Evolutionary conservation across 2,329 filamentous ascomycete genomes (phyloP).

Genomic region (Fusarium verticillioides): DNA sequence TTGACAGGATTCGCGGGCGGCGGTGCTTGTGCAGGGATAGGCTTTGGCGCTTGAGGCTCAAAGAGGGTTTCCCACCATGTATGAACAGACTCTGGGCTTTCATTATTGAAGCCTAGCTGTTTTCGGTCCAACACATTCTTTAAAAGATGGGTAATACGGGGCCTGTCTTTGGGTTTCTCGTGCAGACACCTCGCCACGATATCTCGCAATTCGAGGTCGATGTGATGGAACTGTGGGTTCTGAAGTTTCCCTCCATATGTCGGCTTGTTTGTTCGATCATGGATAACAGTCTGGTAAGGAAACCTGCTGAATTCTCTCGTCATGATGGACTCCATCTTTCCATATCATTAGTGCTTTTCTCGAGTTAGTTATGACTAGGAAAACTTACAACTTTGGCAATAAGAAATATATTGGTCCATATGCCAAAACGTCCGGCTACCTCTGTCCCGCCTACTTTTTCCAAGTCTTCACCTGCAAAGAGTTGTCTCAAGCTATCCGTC

Average conservation of each 20-base stretch:
- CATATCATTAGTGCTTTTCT: slow-evolving; percentile 6
- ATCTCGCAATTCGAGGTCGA: slow-evolving; percentile 41
- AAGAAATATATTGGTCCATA: slow-evolving; percentile 47
- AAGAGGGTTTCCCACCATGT: slow-evolving; percentile 37
- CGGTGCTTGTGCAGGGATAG: background rate
- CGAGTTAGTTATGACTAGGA: background rate
- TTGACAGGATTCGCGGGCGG: background rate
- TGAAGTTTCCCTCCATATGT: slow-evolving; percentile 43
- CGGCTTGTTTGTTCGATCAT: background rate
- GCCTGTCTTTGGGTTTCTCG: slow-evolving; percentile 43
- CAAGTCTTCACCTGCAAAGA: slow-evolving; percentile 24
- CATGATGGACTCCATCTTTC: slow-evolving; percentile 45
- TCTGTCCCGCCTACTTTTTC: background rate
- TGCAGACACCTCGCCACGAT: slow-evolving; percentile 42
- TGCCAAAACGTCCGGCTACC: slow-evolving; percentile 45
- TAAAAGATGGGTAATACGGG: slow-evolving; percentile 38
- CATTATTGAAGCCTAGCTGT: slow-evolving; percentile 24
- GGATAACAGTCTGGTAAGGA: slow-evolving; percentile 19
- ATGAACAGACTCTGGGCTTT: slow-evolving; percentile 13
- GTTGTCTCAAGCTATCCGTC: rapidly evolving
- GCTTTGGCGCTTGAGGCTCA: background rate
- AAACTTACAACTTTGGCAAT: slow-evolving; percentile 43
- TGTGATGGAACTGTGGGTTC: background rate
- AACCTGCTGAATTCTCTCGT: slow-evolving; percentile 26
- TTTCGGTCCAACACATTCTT: slow-evolving; percentile 35